phyloP scores from a whole-genome alignment of 257 asterid species.

The Capsicum baccatum region DNA sequence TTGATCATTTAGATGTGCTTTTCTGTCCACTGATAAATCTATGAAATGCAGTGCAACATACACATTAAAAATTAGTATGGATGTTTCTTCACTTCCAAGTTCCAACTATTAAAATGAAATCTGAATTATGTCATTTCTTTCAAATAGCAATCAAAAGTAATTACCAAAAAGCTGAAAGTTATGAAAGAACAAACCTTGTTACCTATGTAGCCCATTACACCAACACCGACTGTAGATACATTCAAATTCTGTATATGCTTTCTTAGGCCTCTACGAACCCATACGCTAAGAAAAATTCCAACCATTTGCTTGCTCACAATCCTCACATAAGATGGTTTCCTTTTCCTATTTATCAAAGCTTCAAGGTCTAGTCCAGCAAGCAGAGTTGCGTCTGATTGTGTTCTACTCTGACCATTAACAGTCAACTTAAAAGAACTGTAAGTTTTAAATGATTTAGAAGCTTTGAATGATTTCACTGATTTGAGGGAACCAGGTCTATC shows the following conservation, averaged over 20 bases:
- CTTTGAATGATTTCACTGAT: conserved; percentile 49
- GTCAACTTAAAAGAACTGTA: conserved; percentile 62
- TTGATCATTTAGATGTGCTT: not conserved
- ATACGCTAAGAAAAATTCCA: conserved; percentile 79
- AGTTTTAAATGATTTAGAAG: conserved; percentile 56
- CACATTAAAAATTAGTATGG: conserved; percentile 11
- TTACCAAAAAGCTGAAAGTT: conserved; percentile 28
- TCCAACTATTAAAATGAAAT: conserved; percentile 22
- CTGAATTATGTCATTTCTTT: conserved; percentile 20
- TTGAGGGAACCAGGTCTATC: conserved; percentile 62
- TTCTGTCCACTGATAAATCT: not conserved
- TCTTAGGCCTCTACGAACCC: conserved; percentile 91
- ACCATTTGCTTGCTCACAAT: conserved; percentile 97
- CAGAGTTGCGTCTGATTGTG: conserved; percentile 49
- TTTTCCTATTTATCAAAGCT: conserved; percentile 68
- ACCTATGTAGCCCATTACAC: conserved; percentile 96
- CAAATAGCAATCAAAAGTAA: not conserved
- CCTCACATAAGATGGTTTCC: conserved; percentile 81
- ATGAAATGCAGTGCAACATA: conserved; percentile 10
- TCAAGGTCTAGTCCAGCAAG: conserved; percentile 75
- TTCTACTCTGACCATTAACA: conserved; percentile 38
- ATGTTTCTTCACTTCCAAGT: conserved; percentile 15
- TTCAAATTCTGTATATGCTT: conserved; percentile 78
- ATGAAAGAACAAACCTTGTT: conserved; percentile 74
- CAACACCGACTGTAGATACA: conserved; percentile 94